Evolutionary conservation across 345 rosid species (phyloP).

Genomic region (Pistacia integerrima): DNA sequence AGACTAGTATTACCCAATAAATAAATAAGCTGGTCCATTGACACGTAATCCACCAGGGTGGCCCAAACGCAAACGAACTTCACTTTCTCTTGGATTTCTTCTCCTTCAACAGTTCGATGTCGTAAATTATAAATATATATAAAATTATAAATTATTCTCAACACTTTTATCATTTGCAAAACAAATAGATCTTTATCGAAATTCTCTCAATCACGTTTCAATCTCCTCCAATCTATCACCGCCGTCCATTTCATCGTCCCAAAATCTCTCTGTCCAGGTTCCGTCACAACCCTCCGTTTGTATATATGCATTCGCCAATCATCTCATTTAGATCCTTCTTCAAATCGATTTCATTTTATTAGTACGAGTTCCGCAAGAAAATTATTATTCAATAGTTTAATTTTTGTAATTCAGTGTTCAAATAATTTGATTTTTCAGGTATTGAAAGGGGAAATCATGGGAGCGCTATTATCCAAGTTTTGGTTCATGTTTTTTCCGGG

Average conservation of each 20-base stretch:
- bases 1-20: no score
- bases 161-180: not conserved
- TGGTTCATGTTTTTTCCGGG: conserved; percentile 98
- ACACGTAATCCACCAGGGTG: conserved; percentile 9
- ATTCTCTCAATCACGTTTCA: not conserved
- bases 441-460: conserved; percentile 46
- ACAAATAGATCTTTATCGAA: conserved; percentile 11
- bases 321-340: not conserved
- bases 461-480: conserved; percentile 79
- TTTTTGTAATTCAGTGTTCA: not conserved
- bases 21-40: no score
- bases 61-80: not conserved
- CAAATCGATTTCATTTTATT: not conserved
- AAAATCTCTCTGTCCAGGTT: conserved; percentile 5
- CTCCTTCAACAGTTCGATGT: no score
- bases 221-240: not conserved
- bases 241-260: not conserved
- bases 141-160: no score
- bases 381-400: not conserved
- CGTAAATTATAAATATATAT: no score
- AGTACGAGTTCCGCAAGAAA: not conserved
- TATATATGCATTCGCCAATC: not conserved
- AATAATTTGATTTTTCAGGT: conserved; percentile 9
- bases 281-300: not conserved
- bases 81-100: not conserved